Evolutionary conservation across 2,329 filamentous ascomycete genomes (phyloP).

Genomic region (Xylaria sp.): DNA sequence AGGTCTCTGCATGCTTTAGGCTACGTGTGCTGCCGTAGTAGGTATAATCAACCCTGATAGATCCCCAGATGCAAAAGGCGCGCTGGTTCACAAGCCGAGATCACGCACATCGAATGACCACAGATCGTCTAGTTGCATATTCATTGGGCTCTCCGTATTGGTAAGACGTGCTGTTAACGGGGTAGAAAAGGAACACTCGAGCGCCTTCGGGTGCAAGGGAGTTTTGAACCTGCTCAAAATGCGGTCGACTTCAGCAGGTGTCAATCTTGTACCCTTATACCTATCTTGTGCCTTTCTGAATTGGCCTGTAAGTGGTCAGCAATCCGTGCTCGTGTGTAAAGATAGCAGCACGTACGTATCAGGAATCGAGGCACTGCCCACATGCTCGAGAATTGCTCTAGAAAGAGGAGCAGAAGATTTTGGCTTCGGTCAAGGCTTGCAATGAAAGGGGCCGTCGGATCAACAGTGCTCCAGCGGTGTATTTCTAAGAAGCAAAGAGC

Average conservation of each 20-base stretch:
- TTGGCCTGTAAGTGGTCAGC: constrained; percentile 24
- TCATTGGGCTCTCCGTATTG: constrained; percentile 3
- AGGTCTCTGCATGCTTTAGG: no score
- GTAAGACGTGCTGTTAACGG: neutral
- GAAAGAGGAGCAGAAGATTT: constrained; percentile 31
- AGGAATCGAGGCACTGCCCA: constrained; percentile 33
- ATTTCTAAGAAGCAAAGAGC: constrained; percentile 41
- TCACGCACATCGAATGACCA: constrained; percentile 26
- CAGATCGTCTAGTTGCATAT: constrained; percentile 14
- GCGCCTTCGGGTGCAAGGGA: constrained; percentile 32
- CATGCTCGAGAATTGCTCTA: constrained; percentile 35
- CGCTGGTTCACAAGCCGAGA: neutral
- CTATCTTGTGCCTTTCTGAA: constrained; percentile 16
- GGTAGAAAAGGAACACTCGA: constrained; percentile 9
- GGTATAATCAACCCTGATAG: neutral
- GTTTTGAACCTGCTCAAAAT: constrained; percentile 30
- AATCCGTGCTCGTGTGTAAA: neutral
- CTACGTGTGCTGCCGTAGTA: no score
- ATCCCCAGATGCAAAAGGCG: neutral
- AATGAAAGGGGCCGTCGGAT: constrained; percentile 16
- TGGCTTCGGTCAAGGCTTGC: constrained; percentile 23
- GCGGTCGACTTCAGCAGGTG: constrained; percentile 26
- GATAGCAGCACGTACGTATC: constrained; percentile 26
- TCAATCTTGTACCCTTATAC: constrained; percentile 21
- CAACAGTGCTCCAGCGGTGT: constrained; percentile 32